A percentile compares a stretch with the other conserved stretches of the same genome.
These are phyloP conservation scores for Podospora tetraspora DNA, from an alignment of 495 filamentous ascomycete genomes.

Conservation along the genomic window DNA sequence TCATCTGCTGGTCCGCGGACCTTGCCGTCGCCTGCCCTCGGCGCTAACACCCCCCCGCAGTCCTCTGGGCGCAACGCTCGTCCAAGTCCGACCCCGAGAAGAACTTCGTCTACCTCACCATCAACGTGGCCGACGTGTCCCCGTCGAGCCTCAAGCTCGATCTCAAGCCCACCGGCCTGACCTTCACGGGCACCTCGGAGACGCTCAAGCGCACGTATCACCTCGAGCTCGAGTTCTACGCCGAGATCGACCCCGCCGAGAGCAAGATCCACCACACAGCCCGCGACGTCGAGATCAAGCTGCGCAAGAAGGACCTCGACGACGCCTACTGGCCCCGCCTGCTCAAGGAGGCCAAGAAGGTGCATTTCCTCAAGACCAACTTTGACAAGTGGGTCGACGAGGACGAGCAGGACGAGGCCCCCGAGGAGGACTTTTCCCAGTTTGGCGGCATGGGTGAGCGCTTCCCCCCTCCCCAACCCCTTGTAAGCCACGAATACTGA, in stretches of 20 bases:
- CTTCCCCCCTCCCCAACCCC: not conserved
- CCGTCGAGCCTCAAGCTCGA: constrained; percentile 66
- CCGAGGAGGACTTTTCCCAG: constrained; percentile 78
- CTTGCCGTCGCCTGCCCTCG: not conserved
- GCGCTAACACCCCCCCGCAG: constrained; percentile 41
- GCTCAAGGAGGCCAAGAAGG: constrained; percentile 79
- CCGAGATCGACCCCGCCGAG: constrained; percentile 78
- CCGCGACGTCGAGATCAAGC: constrained; percentile 79
- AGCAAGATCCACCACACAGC: constrained; percentile 78
- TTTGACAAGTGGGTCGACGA: constrained; percentile 99
- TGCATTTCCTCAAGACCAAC: constrained; percentile 97
- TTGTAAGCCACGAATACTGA: not conserved
- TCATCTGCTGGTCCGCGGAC: not conserved
- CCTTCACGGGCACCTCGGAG: constrained; percentile 74
- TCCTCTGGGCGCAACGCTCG: constrained; percentile 97
- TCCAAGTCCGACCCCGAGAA: constrained; percentile 69
- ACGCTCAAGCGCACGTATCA: constrained; percentile 77
- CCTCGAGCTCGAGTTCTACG: constrained; percentile 83
- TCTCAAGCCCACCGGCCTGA: constrained; percentile 68
- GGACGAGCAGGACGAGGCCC: constrained; percentile 89
- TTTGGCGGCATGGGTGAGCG: constrained; percentile 55
- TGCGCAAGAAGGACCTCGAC: constrained; percentile 93
- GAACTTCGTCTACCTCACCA: constrained; percentile 89
- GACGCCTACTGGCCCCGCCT: constrained; percentile 91
- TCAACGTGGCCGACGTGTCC: constrained; percentile 76